Conservation (phyloP, 345 rosid genomes). For the Gossypium longicalyx region DNA sequence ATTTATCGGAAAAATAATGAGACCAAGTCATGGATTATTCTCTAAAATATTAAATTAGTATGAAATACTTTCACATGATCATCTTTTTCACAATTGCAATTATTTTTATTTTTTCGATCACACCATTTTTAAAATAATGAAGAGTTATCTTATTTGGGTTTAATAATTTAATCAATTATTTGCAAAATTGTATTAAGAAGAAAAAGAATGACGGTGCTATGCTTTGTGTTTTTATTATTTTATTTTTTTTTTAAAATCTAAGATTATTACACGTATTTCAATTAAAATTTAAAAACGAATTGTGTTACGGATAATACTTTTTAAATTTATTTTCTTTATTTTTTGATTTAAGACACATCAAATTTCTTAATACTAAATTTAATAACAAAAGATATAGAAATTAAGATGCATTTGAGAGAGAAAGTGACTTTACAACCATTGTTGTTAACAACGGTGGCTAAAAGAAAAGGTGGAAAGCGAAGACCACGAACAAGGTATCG, state of each 20-base stretch:
- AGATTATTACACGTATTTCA: neutral
- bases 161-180: too few relatives aligned
- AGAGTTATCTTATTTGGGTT: neutral
- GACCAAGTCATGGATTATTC: too few relatives aligned
- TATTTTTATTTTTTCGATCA: too few relatives aligned
- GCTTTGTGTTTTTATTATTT: neutral
- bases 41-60: too few relatives aligned
- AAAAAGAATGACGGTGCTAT: neutral
- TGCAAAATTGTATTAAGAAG: neutral
- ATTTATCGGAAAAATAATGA: too few relatives aligned
- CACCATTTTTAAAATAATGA: neutral
- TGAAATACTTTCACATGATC: too few relatives aligned
- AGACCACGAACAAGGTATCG: neutral
- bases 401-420: neutral
- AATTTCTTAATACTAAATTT: too few relatives aligned
- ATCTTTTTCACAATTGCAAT: too few relatives aligned
- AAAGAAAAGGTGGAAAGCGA: neutral
- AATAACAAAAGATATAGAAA: neutral
- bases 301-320: too few relatives aligned
- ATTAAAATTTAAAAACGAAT: too few relatives aligned
- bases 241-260: neutral
- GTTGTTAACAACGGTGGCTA: neutral
- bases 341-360: too few relatives aligned
- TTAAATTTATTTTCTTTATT: too few relatives aligned
- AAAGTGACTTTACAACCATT: neutral